These are phyloP conservation scores for Dioscorea zingiberensis DNA, from an alignment of 106 monocot genomes.

Conservation along the genomic window DNA sequence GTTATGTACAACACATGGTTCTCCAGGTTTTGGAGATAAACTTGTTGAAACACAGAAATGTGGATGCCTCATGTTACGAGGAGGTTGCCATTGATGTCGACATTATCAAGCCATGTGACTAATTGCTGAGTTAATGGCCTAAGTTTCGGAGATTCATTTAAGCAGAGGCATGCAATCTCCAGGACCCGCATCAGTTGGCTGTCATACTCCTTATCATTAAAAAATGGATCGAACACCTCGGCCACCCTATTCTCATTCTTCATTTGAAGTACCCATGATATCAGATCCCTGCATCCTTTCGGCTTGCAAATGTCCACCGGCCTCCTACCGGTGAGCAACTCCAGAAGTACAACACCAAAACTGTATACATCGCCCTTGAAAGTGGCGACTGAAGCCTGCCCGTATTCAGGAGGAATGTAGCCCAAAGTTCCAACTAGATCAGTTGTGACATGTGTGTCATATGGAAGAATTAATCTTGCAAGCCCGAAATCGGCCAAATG, in stretches of 20 bases:
- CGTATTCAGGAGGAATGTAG: slow-evolving; percentile 24
- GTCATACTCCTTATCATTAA: slow-evolving; percentile 9
- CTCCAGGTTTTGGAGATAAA: no score
- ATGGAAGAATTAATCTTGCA: slow-evolving; percentile 12
- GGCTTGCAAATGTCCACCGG: slow-evolving; percentile 21
- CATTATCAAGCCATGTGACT: slow-evolving; percentile 16
- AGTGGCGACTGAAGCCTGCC: slow-evolving; percentile 19
- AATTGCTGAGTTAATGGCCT: slow-evolving; percentile 11
- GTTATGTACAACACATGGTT: background rate
- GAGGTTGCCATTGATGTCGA: background rate
- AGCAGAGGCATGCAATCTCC: slow-evolving; percentile 16
- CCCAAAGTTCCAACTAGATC: slow-evolving; percentile 23
- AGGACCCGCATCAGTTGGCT: slow-evolving; percentile 10
- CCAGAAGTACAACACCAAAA: slow-evolving; percentile 25
- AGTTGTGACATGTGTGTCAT: slow-evolving; percentile 16
- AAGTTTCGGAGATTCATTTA: slow-evolving; percentile 10
- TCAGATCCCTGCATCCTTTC: slow-evolving; percentile 9
- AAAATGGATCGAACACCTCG: slow-evolving; percentile 11
- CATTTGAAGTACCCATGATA: slow-evolving; percentile 24
- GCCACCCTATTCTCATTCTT: slow-evolving; percentile 10
- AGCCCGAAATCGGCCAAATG: slow-evolving; percentile 29
- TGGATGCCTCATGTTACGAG: background rate
- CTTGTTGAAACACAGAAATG: no score
- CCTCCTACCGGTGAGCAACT: slow-evolving; percentile 19
- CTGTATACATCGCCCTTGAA: slow-evolving; percentile 27